Conservation (phyloP, 805 yeast species). For the Blastobotrys chiropterorum region DNA sequence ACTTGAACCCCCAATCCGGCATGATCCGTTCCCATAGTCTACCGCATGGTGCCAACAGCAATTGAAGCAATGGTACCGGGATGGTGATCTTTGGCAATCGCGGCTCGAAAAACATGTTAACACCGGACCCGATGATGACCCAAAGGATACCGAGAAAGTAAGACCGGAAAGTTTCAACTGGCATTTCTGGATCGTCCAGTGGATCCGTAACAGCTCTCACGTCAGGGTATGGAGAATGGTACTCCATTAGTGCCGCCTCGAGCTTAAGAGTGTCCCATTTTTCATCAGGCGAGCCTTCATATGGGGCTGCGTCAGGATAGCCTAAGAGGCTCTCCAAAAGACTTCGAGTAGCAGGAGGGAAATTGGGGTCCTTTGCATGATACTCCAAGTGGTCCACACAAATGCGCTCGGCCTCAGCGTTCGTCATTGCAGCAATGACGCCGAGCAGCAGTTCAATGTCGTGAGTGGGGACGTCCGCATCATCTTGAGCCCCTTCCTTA, state of each 20-base stretch:
- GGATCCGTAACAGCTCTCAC: constrained; percentile 50
- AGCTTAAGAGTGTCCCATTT: constrained; percentile 29
- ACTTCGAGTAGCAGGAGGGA: constrained; percentile 33
- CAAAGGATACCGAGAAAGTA: constrained; percentile 34
- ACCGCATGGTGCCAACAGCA: constrained; percentile 59
- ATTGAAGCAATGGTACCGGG: constrained; percentile 48
- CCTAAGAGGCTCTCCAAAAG: constrained; percentile 14
- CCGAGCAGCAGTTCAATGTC: constrained; percentile 19
- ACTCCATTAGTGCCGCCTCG: constrained; percentile 37
- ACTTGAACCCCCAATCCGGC: constrained; percentile 42
- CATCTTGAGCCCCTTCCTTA: constrained; percentile 8
- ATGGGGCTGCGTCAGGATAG: constrained; percentile 6
- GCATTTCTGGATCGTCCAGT: constrained; percentile 40
- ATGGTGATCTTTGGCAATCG: constrained; percentile 50
- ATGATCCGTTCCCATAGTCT: constrained; percentile 35
- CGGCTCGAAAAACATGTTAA: constrained; percentile 53
- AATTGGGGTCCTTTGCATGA: constrained; percentile 44
- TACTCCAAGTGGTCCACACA: constrained; percentile 37
- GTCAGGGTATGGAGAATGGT: constrained; percentile 51
- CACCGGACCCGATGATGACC: constrained; percentile 42
- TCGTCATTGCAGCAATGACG: constrained; percentile 23
- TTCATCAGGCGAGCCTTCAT: constrained; percentile 8
- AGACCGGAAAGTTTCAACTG: constrained; percentile 45
- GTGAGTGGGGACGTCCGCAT: constrained; percentile 13
- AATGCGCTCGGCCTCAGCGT: constrained; percentile 37